Evolutionary conservation across 352 stramenopile species (phyloP).

Genomic region (Pythium sp.): DNA sequence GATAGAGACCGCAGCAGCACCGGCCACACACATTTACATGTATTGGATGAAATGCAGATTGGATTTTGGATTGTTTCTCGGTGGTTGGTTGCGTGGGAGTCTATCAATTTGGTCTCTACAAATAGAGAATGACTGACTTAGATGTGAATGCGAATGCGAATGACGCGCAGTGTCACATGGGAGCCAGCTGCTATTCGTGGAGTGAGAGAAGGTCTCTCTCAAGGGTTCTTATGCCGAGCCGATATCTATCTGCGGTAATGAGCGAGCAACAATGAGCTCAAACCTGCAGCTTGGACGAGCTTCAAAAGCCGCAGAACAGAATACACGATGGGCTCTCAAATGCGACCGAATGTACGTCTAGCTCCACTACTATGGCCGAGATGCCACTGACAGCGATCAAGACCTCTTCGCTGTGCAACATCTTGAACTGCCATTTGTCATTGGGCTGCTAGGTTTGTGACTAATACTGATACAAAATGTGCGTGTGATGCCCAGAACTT

Average conservation of each 20-base stretch:
- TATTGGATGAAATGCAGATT: neutral
- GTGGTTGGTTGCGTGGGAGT: neutral
- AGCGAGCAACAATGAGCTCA: neutral
- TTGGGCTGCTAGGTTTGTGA: neutral
- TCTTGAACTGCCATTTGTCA: neutral
- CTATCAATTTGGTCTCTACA: neutral
- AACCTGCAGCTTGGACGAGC: neutral
- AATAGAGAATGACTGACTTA: neutral
- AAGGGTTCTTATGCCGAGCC: constrained; percentile 5
- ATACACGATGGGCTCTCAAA: constrained; percentile 39
- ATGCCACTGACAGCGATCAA: neutral
- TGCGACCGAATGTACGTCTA: constrained; percentile 52
- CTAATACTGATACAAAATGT: neutral
- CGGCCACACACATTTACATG: neutral
- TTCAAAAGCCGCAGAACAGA: neutral
- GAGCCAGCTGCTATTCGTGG: neutral
- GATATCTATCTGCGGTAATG: neutral
- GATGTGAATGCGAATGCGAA: too few species aligned
- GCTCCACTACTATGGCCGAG: too few species aligned
- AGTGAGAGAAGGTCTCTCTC: neutral
- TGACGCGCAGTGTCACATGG: neutral
- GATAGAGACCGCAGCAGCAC: neutral
- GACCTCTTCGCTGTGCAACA: neutral
- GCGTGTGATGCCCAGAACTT: constrained; percentile 43
- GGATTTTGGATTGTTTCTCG: neutral